Percentiles rank a stretch among this genome's conserved stretches.
phyloP scores from a whole-genome alignment of 306 rosid genomes.

The Sechiopsis laciniata region DNA sequence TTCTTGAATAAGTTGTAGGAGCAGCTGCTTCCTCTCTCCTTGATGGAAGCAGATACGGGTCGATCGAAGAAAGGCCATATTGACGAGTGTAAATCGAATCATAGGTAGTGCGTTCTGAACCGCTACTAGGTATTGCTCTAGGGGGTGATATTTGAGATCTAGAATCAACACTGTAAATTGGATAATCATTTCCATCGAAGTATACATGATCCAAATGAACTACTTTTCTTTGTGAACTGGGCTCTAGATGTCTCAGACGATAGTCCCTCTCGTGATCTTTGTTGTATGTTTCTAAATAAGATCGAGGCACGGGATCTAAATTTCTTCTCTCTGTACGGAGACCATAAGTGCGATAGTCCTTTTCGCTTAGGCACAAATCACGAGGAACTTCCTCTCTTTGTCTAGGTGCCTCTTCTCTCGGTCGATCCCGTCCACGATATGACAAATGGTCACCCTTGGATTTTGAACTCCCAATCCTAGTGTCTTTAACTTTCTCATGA shows the following conservation, averaged over 20 bases:
- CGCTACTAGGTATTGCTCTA: constrained; percentile 19
- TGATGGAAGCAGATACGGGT: constrained; percentile 35
- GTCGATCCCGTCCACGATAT: constrained; percentile 44
- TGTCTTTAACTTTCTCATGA: constrained; percentile 27
- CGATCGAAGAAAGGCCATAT: constrained; percentile 34
- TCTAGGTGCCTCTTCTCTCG: constrained; percentile 26
- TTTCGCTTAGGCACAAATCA: constrained; percentile 45
- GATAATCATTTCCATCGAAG: constrained; percentile 38
- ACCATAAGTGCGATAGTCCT: constrained; percentile 55
- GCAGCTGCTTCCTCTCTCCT: constrained; percentile 43
- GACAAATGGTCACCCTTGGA: constrained; percentile 28
- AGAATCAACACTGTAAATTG: constrained; percentile 28
- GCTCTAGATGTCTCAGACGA: constrained; percentile 34
- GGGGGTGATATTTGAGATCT: constrained; percentile 34
- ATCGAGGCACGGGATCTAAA: constrained; percentile 29
- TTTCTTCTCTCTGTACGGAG: constrained; percentile 52
- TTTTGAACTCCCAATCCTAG: constrained; percentile 29
- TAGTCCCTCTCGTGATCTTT: constrained; percentile 48
- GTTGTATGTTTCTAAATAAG: constrained; percentile 33
- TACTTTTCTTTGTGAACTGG: constrained; percentile 31
- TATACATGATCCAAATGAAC: constrained; percentile 35
- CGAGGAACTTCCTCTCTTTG: constrained; percentile 42
- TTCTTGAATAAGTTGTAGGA: constrained; percentile 31
- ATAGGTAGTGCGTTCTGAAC: background rate
- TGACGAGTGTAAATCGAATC: constrained; percentile 38